Base-by-base conservation (phyloP, 1,139 yeast species). In the Hemisphaericaspora xylofermentans region DNA sequence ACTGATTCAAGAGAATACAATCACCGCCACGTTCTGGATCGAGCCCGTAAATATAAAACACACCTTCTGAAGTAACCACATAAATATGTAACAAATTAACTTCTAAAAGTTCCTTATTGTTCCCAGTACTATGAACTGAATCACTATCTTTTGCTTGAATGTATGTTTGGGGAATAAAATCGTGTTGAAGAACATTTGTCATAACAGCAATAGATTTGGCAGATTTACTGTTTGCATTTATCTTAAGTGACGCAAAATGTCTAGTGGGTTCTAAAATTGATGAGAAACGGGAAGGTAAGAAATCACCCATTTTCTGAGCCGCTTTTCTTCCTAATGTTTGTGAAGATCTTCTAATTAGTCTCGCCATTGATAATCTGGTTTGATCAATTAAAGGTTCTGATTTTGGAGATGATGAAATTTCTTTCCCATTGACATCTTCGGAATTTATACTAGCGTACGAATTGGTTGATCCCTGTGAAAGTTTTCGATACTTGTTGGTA, bases 11-110 rank as follows among this genome's bases (percentile, higher is more conserved):
- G 42, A 88, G 66, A 32, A 85, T 81, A 63, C 98, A 91, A 57
- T 93, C 98, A 4, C 98, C 98, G 2, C 98, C 98, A 43, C 93
- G 67, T 47, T 84, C 95, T 0, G 94, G 84, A 56, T 91, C 95
- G 44, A 93, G 70, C 0, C 89, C 88, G 60, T 88, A 93, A 43
- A 84, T 89, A 59, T 86, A 88, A 54, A 87, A 85, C 48, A 77
- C 76, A 0, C 98, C 98, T 45, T 88, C 95, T 0, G 94, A 80
- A 0, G 96, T 88, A 4, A 89, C 85, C 15, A 91, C 96, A 52
- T 82, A 74, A 2, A 87, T 82, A 51, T 82, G 84, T 19, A 86
- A 69, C 35, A 82, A 64, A 30, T 69, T 74, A 50, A 79, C 67
- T 32, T 75, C 64, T 60, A 55, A 64, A 62, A 46, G 58, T 57